Evolutionary conservation across 805 yeast species (phyloP).

Genomic region (Komagataella pseudopastoris): DNA sequence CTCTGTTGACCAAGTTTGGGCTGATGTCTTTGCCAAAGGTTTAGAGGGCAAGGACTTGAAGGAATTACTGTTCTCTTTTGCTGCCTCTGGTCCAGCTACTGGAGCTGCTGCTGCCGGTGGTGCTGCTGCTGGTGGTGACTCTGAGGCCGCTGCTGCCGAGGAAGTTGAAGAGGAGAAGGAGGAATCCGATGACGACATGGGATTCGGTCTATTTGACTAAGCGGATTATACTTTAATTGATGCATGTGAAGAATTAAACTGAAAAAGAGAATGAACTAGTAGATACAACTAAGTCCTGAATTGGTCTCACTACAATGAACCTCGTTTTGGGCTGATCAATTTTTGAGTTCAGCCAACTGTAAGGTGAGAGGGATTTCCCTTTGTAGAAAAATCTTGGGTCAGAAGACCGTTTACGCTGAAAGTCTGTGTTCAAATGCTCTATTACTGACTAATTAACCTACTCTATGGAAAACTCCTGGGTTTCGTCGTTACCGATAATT

Average conservation of each 20-base stretch:
- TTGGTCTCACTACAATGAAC: not conserved
- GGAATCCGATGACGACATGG: constrained; percentile 75
- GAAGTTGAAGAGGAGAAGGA: constrained; percentile 38
- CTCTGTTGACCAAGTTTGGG: constrained; percentile 72
- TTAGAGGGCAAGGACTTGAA: constrained; percentile 73
- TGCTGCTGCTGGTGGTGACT: constrained; percentile 49
- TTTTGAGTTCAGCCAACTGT: not conserved
- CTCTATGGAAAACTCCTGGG: not conserved
- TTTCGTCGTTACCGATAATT: constrained; percentile 11
- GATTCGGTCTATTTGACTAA: constrained; percentile 89
- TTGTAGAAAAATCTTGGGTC: not conserved
- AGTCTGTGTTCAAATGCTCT: not conserved
- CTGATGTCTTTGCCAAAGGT: constrained; percentile 82
- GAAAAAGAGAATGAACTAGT: not conserved
- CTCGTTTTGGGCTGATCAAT: not conserved
- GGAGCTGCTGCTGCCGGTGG: constrained; percentile 56
- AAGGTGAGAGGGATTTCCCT: not conserved
- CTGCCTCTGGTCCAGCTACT: constrained; percentile 67
- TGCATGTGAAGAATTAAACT: not conserved
- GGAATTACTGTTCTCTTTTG: constrained; percentile 46
- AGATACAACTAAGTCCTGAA: not conserved
- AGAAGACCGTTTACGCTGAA: not conserved
- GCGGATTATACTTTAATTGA: constrained; percentile 4
- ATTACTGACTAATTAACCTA: not conserved
- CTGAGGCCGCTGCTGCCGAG: constrained; percentile 46